Evolutionary conservation across 2,329 filamentous ascomycete genomes (phyloP), one percentile per base, ranked within the genome.

Genomic region (Leptosphaerulina australis): DNA sequence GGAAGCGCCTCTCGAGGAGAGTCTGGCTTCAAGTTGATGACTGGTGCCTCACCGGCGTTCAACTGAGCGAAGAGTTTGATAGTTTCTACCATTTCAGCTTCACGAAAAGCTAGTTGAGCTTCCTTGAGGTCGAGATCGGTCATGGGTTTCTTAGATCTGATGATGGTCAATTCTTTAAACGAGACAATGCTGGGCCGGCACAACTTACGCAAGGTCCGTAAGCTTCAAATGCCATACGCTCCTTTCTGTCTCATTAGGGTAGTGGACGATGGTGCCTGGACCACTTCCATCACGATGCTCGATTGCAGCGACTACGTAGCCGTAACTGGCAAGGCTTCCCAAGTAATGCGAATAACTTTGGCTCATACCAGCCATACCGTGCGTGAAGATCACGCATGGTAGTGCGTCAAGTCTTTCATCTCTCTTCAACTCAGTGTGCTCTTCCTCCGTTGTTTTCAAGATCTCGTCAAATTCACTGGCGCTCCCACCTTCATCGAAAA

Each of bases 221-320:
- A 70, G 55, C 36, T 64, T 63, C 59, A 77, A 51, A 48, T 75
- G 73, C 60, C 73, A 74, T 1, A 77, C 62, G 7, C 57, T 64
- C 44, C 62, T 70, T 26, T 72, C 60, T 0, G 48, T 62, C 3
- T 66, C 69, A 25, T 73, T 61, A 1, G 61, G 45, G 26, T 58
- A 62, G 58, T 74, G 73, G 26, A 79, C 65, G n/a, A 75, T 63
- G 0, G 68, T 72, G 3, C 74, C 76, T 5, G 76, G 76, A 3
- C 74, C 74, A 45, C 74, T 77, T 10, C 77, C 77, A 56, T 79
- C 77, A 33, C 76, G 64, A 50, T 79, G 77, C 58, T 79, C 76
- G 12, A 79, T 68, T 2, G 77, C 76, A 12, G 75, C 76, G 5
- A 79, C 75, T 9, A 79, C 61, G 34, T 72, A 74, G 7, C 77